Percentiles rank a stretch among this genome's conserved stretches.
phyloP scores from a whole-genome alignment of 2,329 filamentous ascomycete genomes.

The Neonectria coccinea region DNA sequence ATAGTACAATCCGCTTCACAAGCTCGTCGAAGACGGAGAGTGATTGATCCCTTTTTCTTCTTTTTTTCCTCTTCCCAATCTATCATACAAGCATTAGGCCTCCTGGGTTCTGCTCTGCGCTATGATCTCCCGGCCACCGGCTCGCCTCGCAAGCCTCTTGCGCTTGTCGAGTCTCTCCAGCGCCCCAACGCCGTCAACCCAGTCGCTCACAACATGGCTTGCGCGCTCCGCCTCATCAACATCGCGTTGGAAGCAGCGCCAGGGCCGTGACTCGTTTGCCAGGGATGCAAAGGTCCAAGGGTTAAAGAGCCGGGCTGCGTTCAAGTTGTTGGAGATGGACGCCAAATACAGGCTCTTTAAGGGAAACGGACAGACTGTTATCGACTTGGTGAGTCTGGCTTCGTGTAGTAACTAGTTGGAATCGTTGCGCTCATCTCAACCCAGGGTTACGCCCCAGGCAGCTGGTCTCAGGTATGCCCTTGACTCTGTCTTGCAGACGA shows the following conservation, averaged over 20 bases:
- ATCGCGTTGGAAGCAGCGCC: slow-evolving; percentile 85
- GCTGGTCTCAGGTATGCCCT: slow-evolving; percentile 73
- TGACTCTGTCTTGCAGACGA: not conserved
- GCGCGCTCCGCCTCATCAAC: slow-evolving; percentile 65
- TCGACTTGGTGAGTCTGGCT: slow-evolving; percentile 77
- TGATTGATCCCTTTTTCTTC: not conserved
- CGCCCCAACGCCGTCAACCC: not conserved
- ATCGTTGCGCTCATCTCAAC: slow-evolving; percentile 22
- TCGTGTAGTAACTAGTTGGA: not conserved
- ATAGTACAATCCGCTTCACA: not conserved
- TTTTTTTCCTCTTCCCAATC: not conserved
- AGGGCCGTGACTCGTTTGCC: slow-evolving; percentile 77
- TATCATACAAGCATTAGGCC: not conserved
- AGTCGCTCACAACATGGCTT: not conserved
- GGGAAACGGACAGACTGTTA: slow-evolving; percentile 79
- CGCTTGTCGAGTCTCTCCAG: not conserved
- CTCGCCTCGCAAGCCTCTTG: slow-evolving; percentile 11
- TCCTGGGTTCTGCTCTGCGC: not conserved
- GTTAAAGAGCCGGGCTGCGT: slow-evolving; percentile 90
- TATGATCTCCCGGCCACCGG: slow-evolving; percentile 11
- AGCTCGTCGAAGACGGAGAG: not conserved
- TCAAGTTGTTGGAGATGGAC: slow-evolving; percentile 94
- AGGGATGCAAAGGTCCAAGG: slow-evolving; percentile 81
- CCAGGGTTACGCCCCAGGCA: slow-evolving; percentile 81
- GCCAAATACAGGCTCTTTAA: slow-evolving; percentile 83